A percentile compares a stretch with the other conserved stretches of the same genome.
phyloP scores from a whole-genome alignment of 169 alveolate species.

The Haemoproteus tartakovskyi region DNA sequence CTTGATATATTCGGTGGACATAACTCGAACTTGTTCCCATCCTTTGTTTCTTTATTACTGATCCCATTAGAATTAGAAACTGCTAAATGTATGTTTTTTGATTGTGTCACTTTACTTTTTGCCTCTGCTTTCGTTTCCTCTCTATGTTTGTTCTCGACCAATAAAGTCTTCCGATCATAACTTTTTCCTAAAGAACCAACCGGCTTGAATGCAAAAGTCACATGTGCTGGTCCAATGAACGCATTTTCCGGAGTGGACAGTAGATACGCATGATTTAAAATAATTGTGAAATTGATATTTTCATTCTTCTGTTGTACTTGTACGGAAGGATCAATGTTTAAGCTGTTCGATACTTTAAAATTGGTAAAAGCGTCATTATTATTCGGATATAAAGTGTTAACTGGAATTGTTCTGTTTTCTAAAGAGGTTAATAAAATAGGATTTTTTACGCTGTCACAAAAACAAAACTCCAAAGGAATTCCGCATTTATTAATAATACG shows the following conservation, averaged over 20 bases:
- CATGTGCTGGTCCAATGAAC: constrained; percentile 58
- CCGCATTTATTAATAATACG: constrained; percentile 80
- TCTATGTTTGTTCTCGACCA: neutral
- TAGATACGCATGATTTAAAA: constrained; percentile 68
- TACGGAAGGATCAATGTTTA: constrained; percentile 45
- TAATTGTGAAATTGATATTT: constrained; percentile 44
- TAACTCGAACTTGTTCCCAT: neutral
- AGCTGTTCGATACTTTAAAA: constrained; percentile 55
- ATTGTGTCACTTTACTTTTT: neutral
- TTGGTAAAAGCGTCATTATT: constrained; percentile 57
- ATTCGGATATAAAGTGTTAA: constrained; percentile 50
- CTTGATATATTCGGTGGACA: neutral
- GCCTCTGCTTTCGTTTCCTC: neutral
- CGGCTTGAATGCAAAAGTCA: constrained; percentile 48
- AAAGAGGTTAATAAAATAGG: constrained; percentile 74
- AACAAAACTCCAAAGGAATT: constrained; percentile 79
- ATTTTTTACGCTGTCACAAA: constrained; percentile 71
- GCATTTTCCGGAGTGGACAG: constrained; percentile 57
- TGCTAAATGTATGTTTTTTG: neutral
- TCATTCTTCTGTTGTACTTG: constrained; percentile 48
- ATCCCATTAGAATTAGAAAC: neutral
- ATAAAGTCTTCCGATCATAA: neutral
- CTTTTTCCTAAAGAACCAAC: constrained; percentile 26
- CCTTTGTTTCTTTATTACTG: too few relatives aligned
- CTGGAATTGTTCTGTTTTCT: constrained; percentile 72